A percentile compares a stretch with the other conserved stretches of the same genome.
Evolutionary conservation across 2,329 filamentous ascomycete genomes (phyloP).

Genomic region (Aspergillus floridensis): DNA sequence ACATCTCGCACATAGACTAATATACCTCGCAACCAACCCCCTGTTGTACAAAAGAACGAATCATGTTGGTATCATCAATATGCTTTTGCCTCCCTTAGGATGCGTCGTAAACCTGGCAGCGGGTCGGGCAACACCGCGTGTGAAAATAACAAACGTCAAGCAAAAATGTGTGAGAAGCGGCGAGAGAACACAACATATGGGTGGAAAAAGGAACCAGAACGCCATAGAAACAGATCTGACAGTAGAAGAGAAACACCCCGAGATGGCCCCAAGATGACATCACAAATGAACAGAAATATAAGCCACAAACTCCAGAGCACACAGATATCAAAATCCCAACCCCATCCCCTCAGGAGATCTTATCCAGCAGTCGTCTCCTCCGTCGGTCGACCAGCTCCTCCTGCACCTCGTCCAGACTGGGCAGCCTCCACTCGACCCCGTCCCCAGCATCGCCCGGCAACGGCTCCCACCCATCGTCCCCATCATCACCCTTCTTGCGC

Average conservation of each 20-base stretch:
- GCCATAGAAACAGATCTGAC: slow-evolving; percentile 11
- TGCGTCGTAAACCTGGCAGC: slow-evolving; percentile 14
- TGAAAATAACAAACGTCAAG: slow-evolving; percentile 9
- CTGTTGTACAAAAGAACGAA: slow-evolving; percentile 24
- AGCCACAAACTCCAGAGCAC: slow-evolving; percentile 1
- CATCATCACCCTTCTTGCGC: slow-evolving; percentile 57
- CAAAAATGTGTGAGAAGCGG: background rate
- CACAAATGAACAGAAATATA: slow-evolving; percentile 5
- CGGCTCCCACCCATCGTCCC: slow-evolving; percentile 73
- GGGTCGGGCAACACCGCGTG: slow-evolving; percentile 9
- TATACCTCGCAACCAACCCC: slow-evolving; percentile 8
- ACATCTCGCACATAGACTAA: slow-evolving; percentile 12
- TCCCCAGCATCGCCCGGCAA: slow-evolving; percentile 85
- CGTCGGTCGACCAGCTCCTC: slow-evolving; percentile 85
- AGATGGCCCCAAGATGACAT: background rate
- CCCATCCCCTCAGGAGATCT: slow-evolving; percentile 54
- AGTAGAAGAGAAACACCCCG: slow-evolving; percentile 1
- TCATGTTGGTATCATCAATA: slow-evolving; percentile 20
- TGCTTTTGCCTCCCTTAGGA: slow-evolving; percentile 14
- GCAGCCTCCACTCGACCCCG: slow-evolving; percentile 76
- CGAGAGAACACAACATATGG: background rate
- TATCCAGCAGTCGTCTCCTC: slow-evolving; percentile 78
- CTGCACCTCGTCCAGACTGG: slow-evolving; percentile 88
- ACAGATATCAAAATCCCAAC: background rate
- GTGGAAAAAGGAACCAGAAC: slow-evolving; percentile 21